Percentiles rank a stretch among this genome's conserved stretches.
phyloP scores from a whole-genome alignment of 345 rosid species.

The Pseudoturritis turrita region DNA sequence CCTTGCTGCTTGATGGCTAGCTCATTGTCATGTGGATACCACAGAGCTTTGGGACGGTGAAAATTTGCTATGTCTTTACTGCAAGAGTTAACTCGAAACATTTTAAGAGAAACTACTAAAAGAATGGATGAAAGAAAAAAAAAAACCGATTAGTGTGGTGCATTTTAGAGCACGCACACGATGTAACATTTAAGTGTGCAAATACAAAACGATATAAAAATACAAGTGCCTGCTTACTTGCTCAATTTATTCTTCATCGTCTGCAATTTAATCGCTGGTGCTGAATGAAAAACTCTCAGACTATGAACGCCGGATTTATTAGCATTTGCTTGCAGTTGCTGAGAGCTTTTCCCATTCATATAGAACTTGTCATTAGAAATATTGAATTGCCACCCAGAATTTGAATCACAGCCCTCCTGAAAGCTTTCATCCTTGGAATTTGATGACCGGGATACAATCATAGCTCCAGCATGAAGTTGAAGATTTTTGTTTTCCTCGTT shows the following conservation, averaged over 20 bases:
- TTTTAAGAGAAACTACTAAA: neutral
- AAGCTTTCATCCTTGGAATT: conserved; percentile 42
- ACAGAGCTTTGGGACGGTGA: conserved; percentile 91
- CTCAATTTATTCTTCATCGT: conserved; percentile 88
- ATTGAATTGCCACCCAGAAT: conserved; percentile 78
- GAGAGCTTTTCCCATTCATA: conserved; percentile 77
- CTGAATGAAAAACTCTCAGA: conserved; percentile 81
- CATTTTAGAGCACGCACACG: neutral
- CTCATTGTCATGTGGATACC: conserved; percentile 97
- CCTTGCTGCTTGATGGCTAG: conserved; percentile 85
- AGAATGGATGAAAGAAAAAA: neutral
- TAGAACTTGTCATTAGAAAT: conserved; percentile 94
- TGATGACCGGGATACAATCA: conserved; percentile 60
- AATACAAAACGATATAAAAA: neutral
- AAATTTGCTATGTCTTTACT: conserved; percentile 93
- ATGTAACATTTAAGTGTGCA: neutral
- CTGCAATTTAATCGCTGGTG: conserved; percentile 92
- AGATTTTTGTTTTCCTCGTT: conserved; percentile 56
- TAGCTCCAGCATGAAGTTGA: conserved; percentile 88
- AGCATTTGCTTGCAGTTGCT: conserved; percentile 73
- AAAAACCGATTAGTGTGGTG: neutral
- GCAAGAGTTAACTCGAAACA: conserved; percentile 25
- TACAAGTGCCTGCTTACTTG: conserved; percentile 61
- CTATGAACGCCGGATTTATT: conserved; percentile 72
- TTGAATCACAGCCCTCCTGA: conserved; percentile 47